These are phyloP conservation scores for Sungouiella thailandica DNA, from an alignment of 805 yeast species.

Conservation along the genomic window DNA sequence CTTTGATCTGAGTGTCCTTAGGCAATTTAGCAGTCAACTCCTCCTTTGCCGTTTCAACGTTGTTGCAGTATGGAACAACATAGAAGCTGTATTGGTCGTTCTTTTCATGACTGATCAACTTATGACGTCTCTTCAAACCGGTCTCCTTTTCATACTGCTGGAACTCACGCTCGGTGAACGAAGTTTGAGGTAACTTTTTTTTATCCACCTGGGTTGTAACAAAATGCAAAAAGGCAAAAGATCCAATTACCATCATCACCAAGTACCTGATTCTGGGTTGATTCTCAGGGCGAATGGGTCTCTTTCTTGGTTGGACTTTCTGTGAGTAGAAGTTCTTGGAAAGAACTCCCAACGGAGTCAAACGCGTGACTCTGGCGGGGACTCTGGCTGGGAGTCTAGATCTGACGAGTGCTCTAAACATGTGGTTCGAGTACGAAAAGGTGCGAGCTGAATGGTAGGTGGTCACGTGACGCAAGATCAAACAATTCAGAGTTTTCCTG, in stretches of 20 bases:
- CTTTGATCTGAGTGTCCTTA: constrained; percentile 22
- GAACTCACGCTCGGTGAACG: constrained; percentile 48
- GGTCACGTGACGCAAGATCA: too few species aligned
- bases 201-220: constrained; percentile 27
- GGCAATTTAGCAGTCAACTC: constrained; percentile 9
- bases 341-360: neutral
- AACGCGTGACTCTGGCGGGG: neutral
- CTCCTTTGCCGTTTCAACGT: constrained; percentile 11
- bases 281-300: constrained; percentile 6
- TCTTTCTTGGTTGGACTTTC: constrained; percentile 2
- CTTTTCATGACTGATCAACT: constrained; percentile 34
- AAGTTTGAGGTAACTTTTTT: constrained; percentile 30
- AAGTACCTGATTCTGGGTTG: constrained; percentile 33
- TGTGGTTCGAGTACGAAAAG: neutral
- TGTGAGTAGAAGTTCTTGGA: neutral
- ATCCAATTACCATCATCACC: constrained; percentile 29
- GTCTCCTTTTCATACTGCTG: constrained; percentile 42
- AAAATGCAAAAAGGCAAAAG: constrained; percentile 27
- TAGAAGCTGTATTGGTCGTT: constrained; percentile 39
- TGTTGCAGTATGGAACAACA: constrained; percentile 31
- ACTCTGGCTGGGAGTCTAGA: too few species aligned
- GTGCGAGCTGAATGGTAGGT: too few species aligned
- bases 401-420: neutral
- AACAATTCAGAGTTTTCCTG: too few species aligned
- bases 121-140: constrained; percentile 47